Evolutionary conservation across 2,329 filamentous ascomycete genomes (phyloP).

Genomic region (Aspergillus sp.): DNA sequence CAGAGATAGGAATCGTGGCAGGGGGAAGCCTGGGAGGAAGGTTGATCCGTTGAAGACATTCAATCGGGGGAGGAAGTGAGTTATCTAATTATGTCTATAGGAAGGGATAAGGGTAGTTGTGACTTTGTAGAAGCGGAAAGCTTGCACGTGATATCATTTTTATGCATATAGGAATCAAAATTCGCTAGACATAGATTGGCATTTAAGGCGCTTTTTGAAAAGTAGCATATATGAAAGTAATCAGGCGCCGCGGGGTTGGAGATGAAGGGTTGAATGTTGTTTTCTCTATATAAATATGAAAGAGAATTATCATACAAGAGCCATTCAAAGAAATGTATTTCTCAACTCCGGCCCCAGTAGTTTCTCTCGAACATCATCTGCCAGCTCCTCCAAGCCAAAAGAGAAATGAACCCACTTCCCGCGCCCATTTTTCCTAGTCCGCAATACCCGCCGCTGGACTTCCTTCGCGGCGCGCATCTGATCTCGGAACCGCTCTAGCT

Average conservation of each 20-base stretch:
- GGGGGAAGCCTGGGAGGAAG: constrained; percentile 51
- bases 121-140: not conserved
- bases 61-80: constrained; percentile 55
- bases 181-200: not conserved
- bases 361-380: constrained; percentile 16
- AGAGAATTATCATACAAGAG: not conserved
- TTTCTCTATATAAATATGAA: not conserved
- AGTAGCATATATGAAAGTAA: not conserved
- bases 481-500: constrained; percentile 31
- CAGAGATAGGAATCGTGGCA: constrained; percentile 44
- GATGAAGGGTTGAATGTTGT: not conserved
- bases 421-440: constrained; percentile 29
- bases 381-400: constrained; percentile 26
- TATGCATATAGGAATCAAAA: not conserved
- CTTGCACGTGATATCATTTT: constrained; percentile 8
- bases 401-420: constrained; percentile 44
- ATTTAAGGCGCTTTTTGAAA: not conserved
- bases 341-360: constrained; percentile 17
- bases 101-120: not conserved
- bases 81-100: not conserved
- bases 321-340: not conserved
- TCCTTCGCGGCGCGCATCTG: constrained; percentile 27
- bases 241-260: not conserved
- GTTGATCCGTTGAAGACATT: constrained; percentile 87
- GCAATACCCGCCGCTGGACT: constrained; percentile 33